These are phyloP conservation scores for Salix koriyanagi DNA, from an alignment of 345 rosid species.

Conservation along the genomic window DNA sequence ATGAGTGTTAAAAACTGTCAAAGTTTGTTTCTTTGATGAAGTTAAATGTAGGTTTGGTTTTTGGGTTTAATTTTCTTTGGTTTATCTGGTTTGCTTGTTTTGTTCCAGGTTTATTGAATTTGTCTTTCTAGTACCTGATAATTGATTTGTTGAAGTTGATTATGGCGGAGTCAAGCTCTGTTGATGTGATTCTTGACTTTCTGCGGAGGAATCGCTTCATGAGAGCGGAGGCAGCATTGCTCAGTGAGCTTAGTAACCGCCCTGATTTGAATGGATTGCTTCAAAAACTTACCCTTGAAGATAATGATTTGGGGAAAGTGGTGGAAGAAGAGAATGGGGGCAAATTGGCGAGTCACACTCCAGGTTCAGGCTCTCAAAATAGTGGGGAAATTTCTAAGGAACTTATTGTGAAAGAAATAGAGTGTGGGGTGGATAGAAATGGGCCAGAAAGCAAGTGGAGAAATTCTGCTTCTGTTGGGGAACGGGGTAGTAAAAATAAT, in stretches of 20 bases:
- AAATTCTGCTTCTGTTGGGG: slow-evolving; percentile 42
- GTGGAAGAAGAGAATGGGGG: slow-evolving; percentile 37
- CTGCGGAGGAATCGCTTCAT: slow-evolving; percentile 69
- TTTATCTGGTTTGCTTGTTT: not conserved
- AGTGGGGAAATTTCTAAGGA: slow-evolving; percentile 59
- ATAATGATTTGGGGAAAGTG: slow-evolving; percentile 40
- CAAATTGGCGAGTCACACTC: slow-evolving; percentile 21
- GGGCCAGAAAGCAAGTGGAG: slow-evolving; percentile 61
- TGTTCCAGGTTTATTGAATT: slow-evolving; percentile 35
- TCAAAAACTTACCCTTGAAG: slow-evolving; percentile 56
- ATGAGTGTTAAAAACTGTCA: not conserved
- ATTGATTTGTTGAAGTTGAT: slow-evolving; percentile 22
- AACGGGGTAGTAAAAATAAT: slow-evolving; percentile 33
- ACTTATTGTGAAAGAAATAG: slow-evolving; percentile 85
- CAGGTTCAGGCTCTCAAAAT: slow-evolving; percentile 37
- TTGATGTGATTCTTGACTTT: slow-evolving; percentile 77
- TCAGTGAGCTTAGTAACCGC: slow-evolving; percentile 60
- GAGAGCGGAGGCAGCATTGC: slow-evolving; percentile 93
- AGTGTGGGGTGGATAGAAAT: slow-evolving; percentile 58
- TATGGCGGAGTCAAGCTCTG: slow-evolving; percentile 65
- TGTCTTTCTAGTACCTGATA: slow-evolving; percentile 23
- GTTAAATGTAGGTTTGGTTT: not conserved
- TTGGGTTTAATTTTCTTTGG: not conserved
- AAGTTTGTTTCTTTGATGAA: not conserved
- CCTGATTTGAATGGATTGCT: slow-evolving; percentile 76